phyloP scores from a whole-genome alignment of 2,329 filamentous ascomycete genomes.

The Colletotrichum acutatum region DNA sequence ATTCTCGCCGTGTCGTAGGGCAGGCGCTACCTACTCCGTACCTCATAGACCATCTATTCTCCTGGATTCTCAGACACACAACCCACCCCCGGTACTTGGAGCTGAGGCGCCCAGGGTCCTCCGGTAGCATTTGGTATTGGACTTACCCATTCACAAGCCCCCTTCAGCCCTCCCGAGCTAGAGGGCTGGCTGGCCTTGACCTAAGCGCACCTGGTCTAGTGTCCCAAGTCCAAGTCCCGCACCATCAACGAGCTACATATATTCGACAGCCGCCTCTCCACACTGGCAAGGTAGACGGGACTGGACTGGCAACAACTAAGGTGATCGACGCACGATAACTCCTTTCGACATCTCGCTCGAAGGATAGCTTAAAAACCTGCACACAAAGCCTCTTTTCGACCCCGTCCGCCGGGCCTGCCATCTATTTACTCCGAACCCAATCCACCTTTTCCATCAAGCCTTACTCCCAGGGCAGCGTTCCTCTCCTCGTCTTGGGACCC shows the following conservation, averaged over 20 bases:
- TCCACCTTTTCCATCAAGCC: not conserved
- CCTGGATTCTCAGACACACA: conserved; percentile 27
- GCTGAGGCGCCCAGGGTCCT: conserved; percentile 35
- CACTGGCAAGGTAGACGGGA: conserved; percentile 23
- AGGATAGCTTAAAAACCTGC: conserved; percentile 32
- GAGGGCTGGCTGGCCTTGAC: conserved; percentile 41
- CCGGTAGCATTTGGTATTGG: conserved; percentile 22
- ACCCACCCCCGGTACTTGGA: conserved; percentile 31
- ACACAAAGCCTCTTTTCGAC: conserved; percentile 34
- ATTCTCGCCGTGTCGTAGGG: conserved; percentile 17
- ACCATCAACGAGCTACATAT: conserved; percentile 36
- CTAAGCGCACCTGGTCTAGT: conserved; percentile 45
- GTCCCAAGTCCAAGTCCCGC: conserved; percentile 35
- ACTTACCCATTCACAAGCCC: conserved; percentile 37
- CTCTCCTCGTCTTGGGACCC: not conserved
- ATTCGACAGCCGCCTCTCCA: conserved; percentile 35
- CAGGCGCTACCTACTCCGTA: conserved; percentile 14
- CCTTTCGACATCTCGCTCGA: conserved; percentile 34
- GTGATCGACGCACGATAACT: conserved; percentile 36
- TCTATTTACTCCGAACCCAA: conserved; percentile 1
- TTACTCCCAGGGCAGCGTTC: not conserved
- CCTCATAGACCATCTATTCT: not conserved
- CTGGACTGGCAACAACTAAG: conserved; percentile 29
- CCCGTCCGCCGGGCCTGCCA: conserved; percentile 9
- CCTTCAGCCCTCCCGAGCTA: conserved; percentile 53